A percentile compares a stretch with the other conserved stretches of the same genome.
These are phyloP conservation scores for Firmiana major DNA, from an alignment of 345 rosid genomes.

Conservation along the genomic window DNA sequence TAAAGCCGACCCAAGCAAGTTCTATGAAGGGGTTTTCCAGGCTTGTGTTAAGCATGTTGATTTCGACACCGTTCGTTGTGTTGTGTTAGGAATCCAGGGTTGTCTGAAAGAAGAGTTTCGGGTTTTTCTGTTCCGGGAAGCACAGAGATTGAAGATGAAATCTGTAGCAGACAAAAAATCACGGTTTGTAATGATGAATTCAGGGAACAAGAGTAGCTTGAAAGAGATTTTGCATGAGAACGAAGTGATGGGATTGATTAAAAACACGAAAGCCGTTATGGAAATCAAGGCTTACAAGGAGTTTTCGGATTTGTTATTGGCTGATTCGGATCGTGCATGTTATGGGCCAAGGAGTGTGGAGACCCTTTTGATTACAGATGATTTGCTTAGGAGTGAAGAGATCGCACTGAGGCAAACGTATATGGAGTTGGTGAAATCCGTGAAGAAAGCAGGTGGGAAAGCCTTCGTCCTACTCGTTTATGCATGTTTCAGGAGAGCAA, in stretches of 20 bases:
- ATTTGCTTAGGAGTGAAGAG: constrained; percentile 10
- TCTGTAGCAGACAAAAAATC: constrained; percentile 7
- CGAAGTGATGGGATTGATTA: constrained; percentile 7
- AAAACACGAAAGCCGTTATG: background rate
- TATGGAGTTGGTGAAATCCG: constrained; percentile 16
- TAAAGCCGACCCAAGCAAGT: background rate
- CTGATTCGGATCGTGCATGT: constrained; percentile 8
- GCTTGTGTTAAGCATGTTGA: too few species aligned
- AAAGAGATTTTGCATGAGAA: constrained; percentile 7
- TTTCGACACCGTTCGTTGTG: constrained; percentile 6
- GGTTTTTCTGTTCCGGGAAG: background rate
- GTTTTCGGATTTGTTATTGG: background rate
- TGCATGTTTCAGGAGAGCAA: constrained; percentile 13
- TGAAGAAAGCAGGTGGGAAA: constrained; percentile 18
- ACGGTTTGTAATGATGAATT: background rate
- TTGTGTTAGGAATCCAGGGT: background rate
- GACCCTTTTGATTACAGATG: constrained; percentile 18
- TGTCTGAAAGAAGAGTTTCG: constrained; percentile 8
- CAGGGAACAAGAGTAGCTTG: background rate
- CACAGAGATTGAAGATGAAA: constrained; percentile 10
- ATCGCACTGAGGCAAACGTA: background rate
- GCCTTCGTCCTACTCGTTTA: constrained; percentile 1
- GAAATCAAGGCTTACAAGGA: constrained; percentile 20
- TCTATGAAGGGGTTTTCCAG: background rate
- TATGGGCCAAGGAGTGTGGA: constrained; percentile 16